Evolutionary conservation across 495 filamentous ascomycete genomes (phyloP), one percentile per base, ranked within the genome.

Genomic region (Trichoderma asperelloides): DNA sequence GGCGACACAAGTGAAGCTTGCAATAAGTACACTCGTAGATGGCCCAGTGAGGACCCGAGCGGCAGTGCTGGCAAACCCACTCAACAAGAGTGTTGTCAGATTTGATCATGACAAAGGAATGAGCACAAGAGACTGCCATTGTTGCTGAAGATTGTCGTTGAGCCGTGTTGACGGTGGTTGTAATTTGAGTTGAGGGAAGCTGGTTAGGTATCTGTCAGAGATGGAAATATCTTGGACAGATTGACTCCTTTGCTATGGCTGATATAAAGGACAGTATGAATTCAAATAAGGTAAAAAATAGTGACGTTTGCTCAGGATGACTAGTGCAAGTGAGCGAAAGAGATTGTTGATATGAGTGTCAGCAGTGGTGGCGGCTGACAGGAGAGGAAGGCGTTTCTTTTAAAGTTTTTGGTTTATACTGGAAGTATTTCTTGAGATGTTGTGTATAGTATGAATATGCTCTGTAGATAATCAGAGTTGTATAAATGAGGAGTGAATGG

Each of bases 11-110:
- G 80, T 92, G 91, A 63, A 91, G 77, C 75, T 89, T 88, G 83
- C 90, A 93, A 73, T 88, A 87, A 70, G 81, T 77, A 81, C 90
- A 93, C 77, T 92, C 88, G 74, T 85, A 91, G 74, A 93, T 92
- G 77, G 84, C 88, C 89, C 89, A 92, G 76, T 91, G 89, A 43
- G 90, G 90, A 5, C 90, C 90, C 7, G 84, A 86, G 71, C 89
- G 87, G 76, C 90, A 93, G 73, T 90, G 78, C 71, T 87, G 83
- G 82, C 90, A 93, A 63, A 82, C 86, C 90, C 90, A 93, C 70
- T 89, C 82, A 66, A 93, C 84, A 40, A 92, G 76, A 6, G 86
- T 90, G 68, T 81, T 88, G 74, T 92, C 87, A 9, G 86, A 87
- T 78, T 93, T 93, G 77, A 93, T 85, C 77, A 91, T 85, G 75